Evolutionary conservation across 192 early-diverging fungal species (phyloP).

Genomic region (Backusella parvicylindrica): DNA sequence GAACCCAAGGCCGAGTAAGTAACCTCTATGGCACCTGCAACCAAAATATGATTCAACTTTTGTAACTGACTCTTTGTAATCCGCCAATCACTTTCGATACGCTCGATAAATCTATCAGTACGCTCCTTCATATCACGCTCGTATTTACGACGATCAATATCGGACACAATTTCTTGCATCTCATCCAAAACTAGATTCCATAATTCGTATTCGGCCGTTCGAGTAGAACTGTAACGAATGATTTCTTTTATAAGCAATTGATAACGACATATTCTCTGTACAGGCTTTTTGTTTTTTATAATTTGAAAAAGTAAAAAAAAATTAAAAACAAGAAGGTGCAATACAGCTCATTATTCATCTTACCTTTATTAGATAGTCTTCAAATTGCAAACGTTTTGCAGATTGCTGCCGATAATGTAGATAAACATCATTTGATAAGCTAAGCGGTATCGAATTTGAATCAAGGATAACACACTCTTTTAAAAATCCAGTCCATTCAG

Average conservation of each 20-base stretch:
- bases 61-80: slow-evolving; percentile 31
- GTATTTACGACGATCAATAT: slow-evolving; percentile 35
- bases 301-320: background rate
- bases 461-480: slow-evolving; percentile 13
- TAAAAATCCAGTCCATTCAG: slow-evolving; percentile 26
- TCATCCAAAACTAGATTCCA: slow-evolving; percentile 24
- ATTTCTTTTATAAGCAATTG: slow-evolving; percentile 72
- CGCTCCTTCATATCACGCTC: slow-evolving; percentile 22
- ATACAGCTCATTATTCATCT: background rate
- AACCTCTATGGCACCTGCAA: slow-evolving; percentile 44
- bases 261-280: slow-evolving; percentile 91
- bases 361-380: slow-evolving; percentile 38
- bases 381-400: slow-evolving; percentile 24
- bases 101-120: slow-evolving; percentile 29
- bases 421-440: background rate
- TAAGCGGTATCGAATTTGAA: background rate
- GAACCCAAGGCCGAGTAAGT: slow-evolving; percentile 33
- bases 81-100: slow-evolving; percentile 25
- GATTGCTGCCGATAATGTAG: background rate
- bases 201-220: slow-evolving; percentile 32
- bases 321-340: background rate
- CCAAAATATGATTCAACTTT: slow-evolving; percentile 32
- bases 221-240: slow-evolving; percentile 43
- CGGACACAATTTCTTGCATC: slow-evolving; percentile 36
- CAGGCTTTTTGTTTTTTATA: slow-evolving; percentile 47